Percentiles rank a stretch among this genome's conserved stretches.
phyloP scores from a whole-genome alignment of 345 rosid species.

The Eucalyptus cloeziana region DNA sequence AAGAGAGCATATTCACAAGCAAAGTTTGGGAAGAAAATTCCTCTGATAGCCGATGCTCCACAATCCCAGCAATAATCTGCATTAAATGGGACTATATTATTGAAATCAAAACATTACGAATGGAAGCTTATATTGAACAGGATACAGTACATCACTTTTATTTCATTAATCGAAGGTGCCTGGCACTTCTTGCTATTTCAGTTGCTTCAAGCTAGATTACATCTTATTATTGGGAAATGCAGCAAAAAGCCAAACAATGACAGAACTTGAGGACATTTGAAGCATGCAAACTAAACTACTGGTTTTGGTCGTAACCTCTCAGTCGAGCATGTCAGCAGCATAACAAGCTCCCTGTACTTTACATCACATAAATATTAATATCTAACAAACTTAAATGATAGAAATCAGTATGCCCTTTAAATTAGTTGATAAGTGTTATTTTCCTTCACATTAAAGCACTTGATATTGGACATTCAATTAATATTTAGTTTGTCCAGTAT shows the following conservation, averaged over 20 bases:
- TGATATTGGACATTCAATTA: neutral
- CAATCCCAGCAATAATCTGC: conserved; percentile 89
- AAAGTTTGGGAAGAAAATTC: conserved; percentile 62
- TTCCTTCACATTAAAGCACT: neutral
- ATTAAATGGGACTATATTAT: neutral
- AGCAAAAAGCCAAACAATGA: neutral
- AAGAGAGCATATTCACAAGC: conserved; percentile 78
- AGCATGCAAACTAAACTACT: neutral
- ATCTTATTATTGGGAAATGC: neutral
- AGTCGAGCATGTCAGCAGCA: neutral
- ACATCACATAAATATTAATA: neutral
- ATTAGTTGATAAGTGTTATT: neutral
- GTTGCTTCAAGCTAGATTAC: neutral
- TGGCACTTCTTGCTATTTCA: neutral
- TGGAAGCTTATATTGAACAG: neutral
- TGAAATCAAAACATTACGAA: neutral
- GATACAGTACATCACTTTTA: neutral
- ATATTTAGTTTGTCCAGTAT: neutral
- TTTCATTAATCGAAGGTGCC: neutral
- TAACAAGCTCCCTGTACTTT: neutral
- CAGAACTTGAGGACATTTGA: neutral
- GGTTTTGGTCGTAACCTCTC: neutral
- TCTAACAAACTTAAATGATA: neutral
- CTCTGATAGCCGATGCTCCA: conserved; percentile 82
- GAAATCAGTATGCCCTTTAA: neutral